A percentile compares a stretch with the other conserved stretches of the same genome.
Evolutionary conservation across 2,329 filamentous ascomycete species (phyloP).

Genomic region (Chaetoscypha palmicola): DNA sequence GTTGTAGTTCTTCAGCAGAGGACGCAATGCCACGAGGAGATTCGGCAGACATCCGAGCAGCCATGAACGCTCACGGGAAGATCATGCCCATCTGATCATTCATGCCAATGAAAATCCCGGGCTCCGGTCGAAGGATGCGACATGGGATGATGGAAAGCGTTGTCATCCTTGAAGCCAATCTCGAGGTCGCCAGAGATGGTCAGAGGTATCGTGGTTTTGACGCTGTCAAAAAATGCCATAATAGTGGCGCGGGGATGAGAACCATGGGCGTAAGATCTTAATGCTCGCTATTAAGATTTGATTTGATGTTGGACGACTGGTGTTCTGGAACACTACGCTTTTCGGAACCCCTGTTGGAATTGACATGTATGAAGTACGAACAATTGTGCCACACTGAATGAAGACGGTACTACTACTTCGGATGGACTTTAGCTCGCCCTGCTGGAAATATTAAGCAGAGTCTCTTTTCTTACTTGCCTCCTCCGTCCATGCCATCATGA

Average conservation of each 20-base stretch:
- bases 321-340: conserved; percentile 8
- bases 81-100: not conserved
- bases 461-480: not conserved
- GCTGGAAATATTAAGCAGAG: not conserved
- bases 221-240: conserved; percentile 7
- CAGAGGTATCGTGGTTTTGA: conserved; percentile 1
- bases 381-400: not conserved
- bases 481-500: too few species aligned
- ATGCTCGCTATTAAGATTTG: conserved; percentile 4
- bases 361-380: not conserved
- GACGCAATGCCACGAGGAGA: not conserved
- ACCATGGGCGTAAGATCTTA: conserved; percentile 2
- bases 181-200: conserved; percentile 1
- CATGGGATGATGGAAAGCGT: conserved; percentile 1
- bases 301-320: conserved; percentile 1
- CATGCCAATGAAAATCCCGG: not conserved
- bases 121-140: not conserved
- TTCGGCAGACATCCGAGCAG: not conserved
- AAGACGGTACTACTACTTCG: too few species aligned
- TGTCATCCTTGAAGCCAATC: conserved; percentile 5
- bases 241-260: conserved; percentile 3
- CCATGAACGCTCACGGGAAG: not conserved
- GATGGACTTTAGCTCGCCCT: too few species aligned
- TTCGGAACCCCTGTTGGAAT: conserved; percentile 3
- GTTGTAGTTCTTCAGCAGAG: not conserved